phyloP scores from a whole-genome alignment of 1,284 basidiomycete species.

The Microbotryum lychnidis-dioicae region DNA sequence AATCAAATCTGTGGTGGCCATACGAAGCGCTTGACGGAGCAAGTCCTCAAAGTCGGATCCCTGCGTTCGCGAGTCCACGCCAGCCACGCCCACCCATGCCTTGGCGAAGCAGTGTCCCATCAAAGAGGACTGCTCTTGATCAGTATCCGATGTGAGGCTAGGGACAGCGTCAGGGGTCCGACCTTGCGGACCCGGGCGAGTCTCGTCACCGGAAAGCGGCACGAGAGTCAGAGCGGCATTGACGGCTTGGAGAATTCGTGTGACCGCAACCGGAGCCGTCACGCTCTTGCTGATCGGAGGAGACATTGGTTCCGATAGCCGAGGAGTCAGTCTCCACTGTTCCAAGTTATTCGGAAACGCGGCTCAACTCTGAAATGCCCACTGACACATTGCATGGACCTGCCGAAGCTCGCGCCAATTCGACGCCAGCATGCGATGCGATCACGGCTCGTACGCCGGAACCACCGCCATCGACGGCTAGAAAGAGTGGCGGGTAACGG shows the following conservation, averaged over 20 bases:
- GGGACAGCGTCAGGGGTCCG: no score
- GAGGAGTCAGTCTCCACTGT: neutral
- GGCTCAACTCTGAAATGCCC: neutral
- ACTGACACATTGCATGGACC: slow-evolving; percentile 28
- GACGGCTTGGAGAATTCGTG: slow-evolving; percentile 12
- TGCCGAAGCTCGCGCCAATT: neutral
- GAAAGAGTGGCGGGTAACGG: slow-evolving; percentile 3
- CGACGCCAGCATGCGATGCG: neutral
- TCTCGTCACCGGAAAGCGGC: neutral
- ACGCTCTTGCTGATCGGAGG: slow-evolving; percentile 16
- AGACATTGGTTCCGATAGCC: neutral
- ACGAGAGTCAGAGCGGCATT: slow-evolving; percentile 3
- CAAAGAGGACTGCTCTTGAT: neutral
- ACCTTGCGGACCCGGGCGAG: no score
- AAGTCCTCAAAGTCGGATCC: slow-evolving; percentile 6
- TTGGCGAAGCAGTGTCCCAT: slow-evolving; percentile 6
- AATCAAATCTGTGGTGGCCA: slow-evolving; percentile 1
- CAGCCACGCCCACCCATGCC: slow-evolving; percentile 27
- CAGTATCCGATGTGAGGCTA: no score
- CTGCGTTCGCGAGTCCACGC: slow-evolving; percentile 10
- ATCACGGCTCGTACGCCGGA: slow-evolving; percentile 15
- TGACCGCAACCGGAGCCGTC: slow-evolving; percentile 3
- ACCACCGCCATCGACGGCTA: slow-evolving; percentile 27
- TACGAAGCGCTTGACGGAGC: slow-evolving; percentile 11
- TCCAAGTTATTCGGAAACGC: no score